Evolutionary conservation across 139 green algal species (phyloP), one percentile per base, ranked within the genome.

Genomic region (Closterium sp.): DNA sequence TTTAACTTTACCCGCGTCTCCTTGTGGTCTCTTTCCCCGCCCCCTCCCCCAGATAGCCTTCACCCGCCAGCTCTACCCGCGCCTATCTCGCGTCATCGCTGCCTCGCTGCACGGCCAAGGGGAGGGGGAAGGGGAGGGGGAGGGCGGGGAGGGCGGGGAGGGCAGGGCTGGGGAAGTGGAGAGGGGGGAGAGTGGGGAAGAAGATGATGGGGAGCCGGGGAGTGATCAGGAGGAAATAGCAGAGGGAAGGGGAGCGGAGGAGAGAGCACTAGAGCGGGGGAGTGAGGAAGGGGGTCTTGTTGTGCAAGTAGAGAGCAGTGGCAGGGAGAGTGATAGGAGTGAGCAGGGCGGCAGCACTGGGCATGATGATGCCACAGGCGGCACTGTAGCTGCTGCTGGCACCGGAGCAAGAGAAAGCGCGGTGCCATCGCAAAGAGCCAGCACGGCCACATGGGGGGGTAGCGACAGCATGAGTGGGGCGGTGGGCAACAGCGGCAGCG

Each of bases 241-340:
- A 76, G 55, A 0, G 55, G 12, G 25, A 76, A 12, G 55, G 55
- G 55, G 55, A 1, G 12, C 25, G 55, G 94, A 28, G 33, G 91
- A 12, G 94, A 43, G 90, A 33, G 91, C 21, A 86, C 90, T 16
- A 94, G 1, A n/a, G 23, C 34, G 30, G 34, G 32, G 33, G 35
- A 28, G 16, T 92, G 25, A 76, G 23, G 16, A 28, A 19, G 55
- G 12, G 2, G 16, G 16, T 76, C 12, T 16, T 76, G 23, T 1
- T 76, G 55, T 28, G 55, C 12, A 76, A 19, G 55, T 76, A 19
- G 2, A 1, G 25, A 76, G 55, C 55, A 76, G 55, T 76, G 55
- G 2, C 16, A 76, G 55, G 55, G 55, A 25, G 55, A 76, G 25
- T 19, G 55, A 76, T 28, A 19, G 1, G 12, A 76, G 55, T 19